A percentile compares a stretch with the other conserved stretches of the same genome.
These are phyloP conservation scores for Centella asiatica DNA, from an alignment of 129 eudicot genomes.

Conservation along the genomic window DNA sequence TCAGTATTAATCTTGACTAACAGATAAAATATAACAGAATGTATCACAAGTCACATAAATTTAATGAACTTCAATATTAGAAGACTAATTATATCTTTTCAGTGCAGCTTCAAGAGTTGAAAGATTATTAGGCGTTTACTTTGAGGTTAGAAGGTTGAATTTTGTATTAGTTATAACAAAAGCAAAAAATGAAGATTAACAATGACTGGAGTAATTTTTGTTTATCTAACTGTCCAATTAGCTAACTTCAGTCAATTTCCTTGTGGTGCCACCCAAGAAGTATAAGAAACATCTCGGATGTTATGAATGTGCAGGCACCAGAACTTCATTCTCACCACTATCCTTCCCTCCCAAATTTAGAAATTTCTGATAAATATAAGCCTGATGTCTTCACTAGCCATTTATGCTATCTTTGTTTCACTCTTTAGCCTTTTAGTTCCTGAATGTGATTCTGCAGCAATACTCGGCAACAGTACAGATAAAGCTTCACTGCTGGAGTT, in stretches of 20 bases:
- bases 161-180: too few relatives aligned
- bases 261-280: neutral
- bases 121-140: neutral
- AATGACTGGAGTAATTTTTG: too few relatives aligned
- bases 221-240: too few relatives aligned
- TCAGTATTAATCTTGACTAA: too few relatives aligned
- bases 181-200: too few relatives aligned
- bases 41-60: neutral
- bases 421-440: neutral
- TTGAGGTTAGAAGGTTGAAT: too few relatives aligned
- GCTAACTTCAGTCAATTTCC: too few relatives aligned
- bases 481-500: conserved; percentile 24
- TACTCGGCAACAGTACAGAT: conserved; percentile 20
- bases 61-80: neutral
- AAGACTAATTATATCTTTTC: neutral
- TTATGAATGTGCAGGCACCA: neutral
- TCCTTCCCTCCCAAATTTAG: neutral
- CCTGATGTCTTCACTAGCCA: neutral
- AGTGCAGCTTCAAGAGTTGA: neutral
- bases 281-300: neutral
- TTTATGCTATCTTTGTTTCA: neutral
- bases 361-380: neutral
- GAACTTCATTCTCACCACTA: neutral
- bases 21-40: neutral
- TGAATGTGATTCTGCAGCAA: conserved; percentile 10